Evolutionary conservation across 192 early-diverging fungal species (phyloP), one percentile per base, ranked within the genome.

Genomic region (Backusella parvicylindrica): DNA sequence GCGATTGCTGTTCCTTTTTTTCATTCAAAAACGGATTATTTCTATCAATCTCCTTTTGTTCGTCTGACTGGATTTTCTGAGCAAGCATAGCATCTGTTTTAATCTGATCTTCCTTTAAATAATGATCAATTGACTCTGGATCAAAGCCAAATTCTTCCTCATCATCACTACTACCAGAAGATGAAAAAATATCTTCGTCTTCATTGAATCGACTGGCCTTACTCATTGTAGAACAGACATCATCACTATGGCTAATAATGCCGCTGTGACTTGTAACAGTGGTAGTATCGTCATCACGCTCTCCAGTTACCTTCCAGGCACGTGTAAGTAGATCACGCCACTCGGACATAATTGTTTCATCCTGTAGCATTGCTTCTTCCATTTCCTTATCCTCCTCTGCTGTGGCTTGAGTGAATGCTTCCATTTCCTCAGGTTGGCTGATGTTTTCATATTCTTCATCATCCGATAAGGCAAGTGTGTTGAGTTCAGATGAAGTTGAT

Each of bases 241-340:
- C 77, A 16, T 38, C 37, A 26, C 74, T 72, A 21, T 71, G 63
- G 30, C n/a, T 18, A 7, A 64, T 32, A 35, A 66, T 72, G 35
- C 53, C 53, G 13, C 53, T 60, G 53, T 60, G 53, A 12, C 53
- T 60, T 9, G 31, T 63, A 36, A 35, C 7, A 35, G 35, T 35
- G 23, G 53, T 50, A 37, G 71, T 12, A 9, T 49, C 21, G 28
- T 28, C 26, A 63, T 50, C 47, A 60, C 6, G 31, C 4, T 73
- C 71, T 3, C 60, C 53, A 13, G 60, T 63, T 21, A 69, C 47
- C 43, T 68, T 70, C 78, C 78, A 79, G 41, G 78, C 68, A 56
- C 78, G 49, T n/a, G 78, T 79, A n/a, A 79, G 26, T 36, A 79
- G 30, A 36, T 75, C 65, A 37, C 53, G 67, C 78, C 78, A 79